phyloP scores from a whole-genome alignment of 2,329 filamentous ascomycete genomes.

The Cadophora malorum region DNA sequence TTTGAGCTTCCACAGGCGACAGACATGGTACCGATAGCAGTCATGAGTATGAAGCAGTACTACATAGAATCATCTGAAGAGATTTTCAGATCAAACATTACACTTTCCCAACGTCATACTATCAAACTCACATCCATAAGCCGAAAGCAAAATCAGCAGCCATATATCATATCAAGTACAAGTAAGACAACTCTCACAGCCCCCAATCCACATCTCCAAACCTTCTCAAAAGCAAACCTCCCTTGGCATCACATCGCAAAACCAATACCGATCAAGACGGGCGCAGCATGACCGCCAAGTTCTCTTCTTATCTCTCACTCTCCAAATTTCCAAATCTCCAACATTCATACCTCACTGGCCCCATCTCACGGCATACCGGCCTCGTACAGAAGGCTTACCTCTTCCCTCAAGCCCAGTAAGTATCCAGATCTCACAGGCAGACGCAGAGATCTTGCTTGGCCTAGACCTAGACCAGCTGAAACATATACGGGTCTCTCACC shows the following conservation, averaged over 20 bases:
- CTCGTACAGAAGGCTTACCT: constrained; percentile 7
- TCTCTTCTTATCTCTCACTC: not conserved
- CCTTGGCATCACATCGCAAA: constrained; percentile 20
- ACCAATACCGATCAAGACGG: not conserved
- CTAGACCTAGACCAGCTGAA: constrained; percentile 19
- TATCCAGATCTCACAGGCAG: not conserved
- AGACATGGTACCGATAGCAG: not conserved
- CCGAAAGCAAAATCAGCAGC: not conserved
- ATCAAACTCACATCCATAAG: not conserved
- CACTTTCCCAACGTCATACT: not conserved
- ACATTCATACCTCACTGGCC: not conserved
- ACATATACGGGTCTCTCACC: not conserved
- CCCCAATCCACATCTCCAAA: not conserved
- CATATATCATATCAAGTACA: not conserved
- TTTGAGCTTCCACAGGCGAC: not conserved
- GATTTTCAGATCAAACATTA: not conserved
- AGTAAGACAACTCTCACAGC: not conserved
- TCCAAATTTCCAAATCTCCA: not conserved
- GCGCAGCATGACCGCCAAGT: constrained; percentile 16
- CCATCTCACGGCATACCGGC: constrained; percentile 10
- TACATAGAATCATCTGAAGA: constrained; percentile 5
- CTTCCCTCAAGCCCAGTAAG: no score
- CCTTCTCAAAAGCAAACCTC: not conserved
- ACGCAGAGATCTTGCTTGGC: constrained; percentile 8
- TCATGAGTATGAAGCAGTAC: not conserved